phyloP scores from a whole-genome alignment of 371 early-diverging fungal genomes.

The Lichtheimia ornata region DNA sequence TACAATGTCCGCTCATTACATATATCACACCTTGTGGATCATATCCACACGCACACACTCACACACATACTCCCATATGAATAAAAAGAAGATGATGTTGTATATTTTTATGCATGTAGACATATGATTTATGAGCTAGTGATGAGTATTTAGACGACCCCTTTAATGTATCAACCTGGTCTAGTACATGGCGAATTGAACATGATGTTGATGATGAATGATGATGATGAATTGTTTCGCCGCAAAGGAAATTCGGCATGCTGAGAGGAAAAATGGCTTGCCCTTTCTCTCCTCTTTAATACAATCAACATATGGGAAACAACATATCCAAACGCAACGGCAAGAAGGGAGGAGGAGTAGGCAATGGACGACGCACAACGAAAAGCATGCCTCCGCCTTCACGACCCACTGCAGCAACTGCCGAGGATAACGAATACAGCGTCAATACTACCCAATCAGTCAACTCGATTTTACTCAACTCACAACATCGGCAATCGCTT shows the following conservation, averaged over 20 bases:
- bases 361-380: slow-evolving; percentile 7
- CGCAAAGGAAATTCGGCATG: slow-evolving; percentile 3
- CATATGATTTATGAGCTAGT: too few species aligned
- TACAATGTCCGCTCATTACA: too few species aligned
- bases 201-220: too few species aligned
- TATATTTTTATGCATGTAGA: too few species aligned
- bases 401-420: slow-evolving; percentile 9
- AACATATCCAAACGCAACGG: slow-evolving; percentile 21
- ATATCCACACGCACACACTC: too few species aligned
- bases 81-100: too few species aligned
- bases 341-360: slow-evolving; percentile 13
- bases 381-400: slow-evolving; percentile 25
- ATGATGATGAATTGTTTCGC: too few species aligned
- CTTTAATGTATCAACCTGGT: too few species aligned
- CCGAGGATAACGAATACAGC: slow-evolving; percentile 44
- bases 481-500: slow-evolving; percentile 31
- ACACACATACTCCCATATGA: too few species aligned
- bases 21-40: too few species aligned
- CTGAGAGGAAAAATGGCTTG: not conserved
- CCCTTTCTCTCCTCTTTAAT: slow-evolving; percentile 5
- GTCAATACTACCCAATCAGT: slow-evolving; percentile 51
- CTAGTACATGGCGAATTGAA: too few species aligned
- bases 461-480: slow-evolving; percentile 42
- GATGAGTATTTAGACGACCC: too few species aligned
- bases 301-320: slow-evolving; percentile 19